phyloP scores from a whole-genome alignment of 176 grass and related monocot species.

The Oryza punctata region DNA sequence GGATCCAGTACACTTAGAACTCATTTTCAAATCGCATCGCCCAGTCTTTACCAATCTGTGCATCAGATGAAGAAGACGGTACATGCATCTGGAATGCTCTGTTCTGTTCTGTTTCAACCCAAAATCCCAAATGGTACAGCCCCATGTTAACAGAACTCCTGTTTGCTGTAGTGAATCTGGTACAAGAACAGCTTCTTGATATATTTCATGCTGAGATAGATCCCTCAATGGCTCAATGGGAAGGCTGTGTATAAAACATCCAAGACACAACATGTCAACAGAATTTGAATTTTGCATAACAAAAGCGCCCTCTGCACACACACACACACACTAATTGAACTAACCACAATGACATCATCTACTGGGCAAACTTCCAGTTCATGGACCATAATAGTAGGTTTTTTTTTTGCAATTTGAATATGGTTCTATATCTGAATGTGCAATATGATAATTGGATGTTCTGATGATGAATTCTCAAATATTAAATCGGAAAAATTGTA shows the following conservation, averaged over 20 bases:
- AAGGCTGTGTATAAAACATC: background rate
- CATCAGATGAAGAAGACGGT: background rate
- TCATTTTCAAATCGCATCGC: background rate
- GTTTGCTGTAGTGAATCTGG: background rate
- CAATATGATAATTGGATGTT: background rate
- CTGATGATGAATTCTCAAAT: background rate
- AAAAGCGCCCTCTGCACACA: background rate
- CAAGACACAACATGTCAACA: background rate
- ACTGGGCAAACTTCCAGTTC: no score
- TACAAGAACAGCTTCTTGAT: background rate
- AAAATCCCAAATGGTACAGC: background rate
- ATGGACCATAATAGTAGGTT: no score
- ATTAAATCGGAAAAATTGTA: background rate
- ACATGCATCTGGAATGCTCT: background rate
- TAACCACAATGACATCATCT: background rate
- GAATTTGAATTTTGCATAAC: background rate
- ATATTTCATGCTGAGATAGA: background rate
- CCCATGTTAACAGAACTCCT: background rate
- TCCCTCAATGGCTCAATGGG: background rate
- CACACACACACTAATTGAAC: background rate
- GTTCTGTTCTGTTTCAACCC: background rate
- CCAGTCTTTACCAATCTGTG: background rate
- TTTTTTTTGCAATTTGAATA: background rate
- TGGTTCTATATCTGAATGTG: background rate
- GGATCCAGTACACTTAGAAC: background rate